Conservation (phyloP, 2,329 filamentous ascomycete genomes). For the Colletotrichum lini region DNA sequence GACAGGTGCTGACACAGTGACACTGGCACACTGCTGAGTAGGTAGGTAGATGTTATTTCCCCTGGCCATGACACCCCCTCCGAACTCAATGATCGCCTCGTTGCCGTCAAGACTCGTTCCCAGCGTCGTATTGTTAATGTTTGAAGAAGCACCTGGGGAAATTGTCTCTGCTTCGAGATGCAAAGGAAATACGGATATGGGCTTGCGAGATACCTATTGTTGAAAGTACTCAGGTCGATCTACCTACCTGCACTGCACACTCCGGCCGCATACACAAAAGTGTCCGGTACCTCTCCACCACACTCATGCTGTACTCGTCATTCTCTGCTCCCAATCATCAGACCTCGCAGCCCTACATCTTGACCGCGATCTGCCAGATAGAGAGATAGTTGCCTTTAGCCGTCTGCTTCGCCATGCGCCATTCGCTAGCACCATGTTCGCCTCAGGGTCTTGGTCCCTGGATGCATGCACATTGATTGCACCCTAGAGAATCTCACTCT, state of each 20-base stretch:
- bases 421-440: too few relatives aligned
- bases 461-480: conserved; percentile 6
- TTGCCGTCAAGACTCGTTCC: background rate
- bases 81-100: conserved; percentile 1
- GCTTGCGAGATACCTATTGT: background rate
- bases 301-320: background rate
- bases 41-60: background rate
- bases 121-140: conserved; percentile 16
- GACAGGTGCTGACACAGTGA: background rate
- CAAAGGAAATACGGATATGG: too few relatives aligned
- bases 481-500: conserved; percentile 1
- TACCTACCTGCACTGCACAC: background rate
- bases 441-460: background rate
- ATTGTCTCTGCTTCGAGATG: background rate
- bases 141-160: background rate
- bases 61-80: background rate
- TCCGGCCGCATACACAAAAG: background rate
- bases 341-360: background rate
- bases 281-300: background rate
- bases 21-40: too few relatives aligned
- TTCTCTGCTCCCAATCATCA: background rate
- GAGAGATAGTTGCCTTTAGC: too few relatives aligned
- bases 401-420: too few relatives aligned
- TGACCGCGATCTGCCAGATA: background rate
- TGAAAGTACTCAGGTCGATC: background rate